A percentile compares a stretch with the other conserved stretches of the same genome.
phyloP scores from a whole-genome alignment of 2,329 filamentous ascomycete species.

The Aureobasidium sp. region DNA sequence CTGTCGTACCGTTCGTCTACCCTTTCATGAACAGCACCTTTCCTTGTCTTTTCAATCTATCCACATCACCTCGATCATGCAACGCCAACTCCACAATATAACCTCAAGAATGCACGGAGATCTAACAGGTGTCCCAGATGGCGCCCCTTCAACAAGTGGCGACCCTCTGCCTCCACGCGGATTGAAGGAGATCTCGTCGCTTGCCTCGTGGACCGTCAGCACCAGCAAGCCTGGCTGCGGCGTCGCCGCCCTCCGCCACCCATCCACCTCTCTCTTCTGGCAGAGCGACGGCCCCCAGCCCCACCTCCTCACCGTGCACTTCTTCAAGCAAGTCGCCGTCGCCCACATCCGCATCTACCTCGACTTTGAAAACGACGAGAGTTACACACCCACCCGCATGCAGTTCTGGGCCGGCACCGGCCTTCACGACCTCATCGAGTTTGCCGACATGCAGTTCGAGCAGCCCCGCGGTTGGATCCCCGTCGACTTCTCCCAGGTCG shows the following conservation, averaged over 20 bases:
- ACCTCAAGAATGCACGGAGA: not conserved
- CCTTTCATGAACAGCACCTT: not conserved
- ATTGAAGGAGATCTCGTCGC: constrained; percentile 75
- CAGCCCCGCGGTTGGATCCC: constrained; percentile 86
- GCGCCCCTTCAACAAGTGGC: not conserved
- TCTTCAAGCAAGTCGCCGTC: constrained; percentile 73
- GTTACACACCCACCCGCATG: constrained; percentile 92
- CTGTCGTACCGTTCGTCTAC: not conserved
- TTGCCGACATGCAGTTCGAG: constrained; percentile 68
- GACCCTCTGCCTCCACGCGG: constrained; percentile 29
- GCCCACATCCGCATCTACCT: constrained; percentile 73
- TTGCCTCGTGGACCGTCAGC: constrained; percentile 75
- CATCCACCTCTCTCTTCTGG: constrained; percentile 68
- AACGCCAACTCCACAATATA: not conserved
- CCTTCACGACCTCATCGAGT: constrained; percentile 83
- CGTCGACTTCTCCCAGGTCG: constrained; percentile 60
- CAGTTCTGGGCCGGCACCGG: constrained; percentile 82
- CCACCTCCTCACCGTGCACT: constrained; percentile 74
- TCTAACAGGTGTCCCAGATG: not conserved
- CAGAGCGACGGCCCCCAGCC: constrained; percentile 82
- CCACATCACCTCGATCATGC: not conserved
- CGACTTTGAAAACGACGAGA: constrained; percentile 88
- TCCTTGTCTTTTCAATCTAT: not conserved
- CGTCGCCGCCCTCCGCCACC: constrained; percentile 64
- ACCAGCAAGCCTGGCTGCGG: constrained; percentile 74